Evolutionary conservation across 2,329 filamentous ascomycete species (phyloP), one percentile per base, ranked within the genome.

Genomic region (Amylocarpus encephaloides): DNA sequence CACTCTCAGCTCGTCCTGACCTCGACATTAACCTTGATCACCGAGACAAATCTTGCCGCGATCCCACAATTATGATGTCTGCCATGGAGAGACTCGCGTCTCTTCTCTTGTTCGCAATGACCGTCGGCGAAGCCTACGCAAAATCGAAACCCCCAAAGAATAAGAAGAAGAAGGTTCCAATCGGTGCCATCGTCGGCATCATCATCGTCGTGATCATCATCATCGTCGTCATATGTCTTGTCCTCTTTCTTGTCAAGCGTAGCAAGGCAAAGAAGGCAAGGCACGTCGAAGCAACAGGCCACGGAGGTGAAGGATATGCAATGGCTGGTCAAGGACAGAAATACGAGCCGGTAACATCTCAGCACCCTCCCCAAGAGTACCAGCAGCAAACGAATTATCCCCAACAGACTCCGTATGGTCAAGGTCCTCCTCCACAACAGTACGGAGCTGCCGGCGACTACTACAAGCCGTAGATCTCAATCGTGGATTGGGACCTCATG

Each of bases 161-260:
- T 15, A 40, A 40, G 35, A 48, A 48, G 35, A 40, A 40, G 35
- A 32, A 13, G 4, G 5, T 12, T 11, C n/a, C n/a, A 5, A 13
- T 22, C 11, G 36, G 15, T 10, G 30, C 30, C 16, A 30, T 41
- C n/a, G 19, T 32, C n/a, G 30, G 29, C 15, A 34, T 48, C 13
- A 19, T 48, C 2, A 16, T 48, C 26, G 83, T 85, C 40, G 92
- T 79, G 66, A 77, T 78, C 71, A 91, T 87, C 62, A 93, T 41
- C 34, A 40, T 38, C 36, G 22, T 47, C 13, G 13, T 32, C 34
- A 15, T 15, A 19, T 45, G 43, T 16, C 9, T 41, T 22, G 22
- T 48, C 18, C 36, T 48, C 36, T 18, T 48, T 10, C 45, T 48
- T n/a, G 18, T 46, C 12, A 38, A 16, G 33, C 44, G 44, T 15